phyloP scores from a whole-genome alignment of 176 grass and related monocot genomes.

The Avena sativa region DNA sequence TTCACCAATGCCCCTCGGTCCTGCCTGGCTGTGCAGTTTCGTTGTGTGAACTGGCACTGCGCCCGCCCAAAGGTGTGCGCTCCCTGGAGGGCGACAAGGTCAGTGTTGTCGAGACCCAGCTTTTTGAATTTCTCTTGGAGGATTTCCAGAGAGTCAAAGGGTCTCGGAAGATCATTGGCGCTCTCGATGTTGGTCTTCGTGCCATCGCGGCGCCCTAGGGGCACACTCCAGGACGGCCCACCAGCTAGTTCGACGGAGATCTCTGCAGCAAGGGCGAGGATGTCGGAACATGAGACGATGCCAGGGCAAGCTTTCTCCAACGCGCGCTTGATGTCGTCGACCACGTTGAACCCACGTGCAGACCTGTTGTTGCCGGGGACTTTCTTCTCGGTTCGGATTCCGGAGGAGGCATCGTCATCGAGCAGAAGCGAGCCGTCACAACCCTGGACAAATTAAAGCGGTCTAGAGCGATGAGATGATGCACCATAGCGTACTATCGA shows the following conservation, averaged over 20 bases:
- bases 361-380: slow-evolving; percentile 31
- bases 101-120: slow-evolving; percentile 34
- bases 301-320: slow-evolving; percentile 26
- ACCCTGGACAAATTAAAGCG: background rate
- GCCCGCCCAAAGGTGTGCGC: slow-evolving; percentile 65
- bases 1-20: background rate
- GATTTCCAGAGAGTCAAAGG: slow-evolving; percentile 1
- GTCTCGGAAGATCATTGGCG: slow-evolving; percentile 49
- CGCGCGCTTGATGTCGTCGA: slow-evolving; percentile 43
- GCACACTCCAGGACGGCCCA: slow-evolving; percentile 52
- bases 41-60: slow-evolving; percentile 19
- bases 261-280: slow-evolving; percentile 9
- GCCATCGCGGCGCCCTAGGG: slow-evolving; percentile 57
- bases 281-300: slow-evolving; percentile 47
- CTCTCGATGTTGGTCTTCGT: slow-evolving; percentile 37
- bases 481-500: background rate
- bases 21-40: slow-evolving; percentile 40
- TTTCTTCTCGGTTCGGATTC: slow-evolving; percentile 28
- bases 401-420: background rate
- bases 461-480: background rate
- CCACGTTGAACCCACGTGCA: slow-evolving; percentile 23
- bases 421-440: slow-evolving; percentile 32
- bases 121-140: slow-evolving; percentile 52
- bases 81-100: slow-evolving; percentile 61
- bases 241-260: slow-evolving; percentile 17